Base-by-base conservation (phyloP, 306 rosid genomes). In the Trichosanthes cucumerina region DNA sequence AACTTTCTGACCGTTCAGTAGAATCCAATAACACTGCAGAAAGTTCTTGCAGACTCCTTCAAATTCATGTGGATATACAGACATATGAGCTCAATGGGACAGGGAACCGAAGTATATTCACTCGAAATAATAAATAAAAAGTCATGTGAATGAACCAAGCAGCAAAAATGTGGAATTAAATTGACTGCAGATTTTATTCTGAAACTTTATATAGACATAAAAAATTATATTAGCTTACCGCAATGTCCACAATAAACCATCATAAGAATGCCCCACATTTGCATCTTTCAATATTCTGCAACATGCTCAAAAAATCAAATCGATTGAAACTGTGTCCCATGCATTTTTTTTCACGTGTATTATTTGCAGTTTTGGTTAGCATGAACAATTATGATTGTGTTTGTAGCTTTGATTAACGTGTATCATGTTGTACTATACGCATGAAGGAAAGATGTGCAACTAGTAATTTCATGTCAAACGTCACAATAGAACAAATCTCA, bases 1-100 rank as follows among this genome's bases (percentile, higher is more conserved):
- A 86, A 33, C 60, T 84, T 74, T 83, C 85, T 79, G 53, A 71
- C 86, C 71, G 50, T 80, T 80, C 83, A 81, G 83, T 83, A 41
- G 91, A 89, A 82, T 86, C 83, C 81, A 88, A 84, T 75, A 88
- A 77, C 82, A 92, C 84, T 44, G 80, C 83, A 3, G 98, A 89
- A 82, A 94, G 95, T 87, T 89, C 97, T 86, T 89, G 96, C 93
- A 94, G 83, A 86, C 94, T 87, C 96, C 97, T 94, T 87, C 46
- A 75, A 54, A 78, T 71, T 77, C 83, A 87, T 81, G 75, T 60
- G 77, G 79, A 85, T 83, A 86, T 16, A 79, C 15, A 39, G 24
- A 39, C 34, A 77, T 52, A 72, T 86, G 68, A 85, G 87, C 71
- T 86, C 78, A 73, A 69, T 47, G 16, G 52, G 28, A 79, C 72